Percentiles rank a stretch among this genome's conserved stretches.
Evolutionary conservation across 2,329 filamentous ascomycete genomes (phyloP).

Genomic region (Rhynchosporium secalis): DNA sequence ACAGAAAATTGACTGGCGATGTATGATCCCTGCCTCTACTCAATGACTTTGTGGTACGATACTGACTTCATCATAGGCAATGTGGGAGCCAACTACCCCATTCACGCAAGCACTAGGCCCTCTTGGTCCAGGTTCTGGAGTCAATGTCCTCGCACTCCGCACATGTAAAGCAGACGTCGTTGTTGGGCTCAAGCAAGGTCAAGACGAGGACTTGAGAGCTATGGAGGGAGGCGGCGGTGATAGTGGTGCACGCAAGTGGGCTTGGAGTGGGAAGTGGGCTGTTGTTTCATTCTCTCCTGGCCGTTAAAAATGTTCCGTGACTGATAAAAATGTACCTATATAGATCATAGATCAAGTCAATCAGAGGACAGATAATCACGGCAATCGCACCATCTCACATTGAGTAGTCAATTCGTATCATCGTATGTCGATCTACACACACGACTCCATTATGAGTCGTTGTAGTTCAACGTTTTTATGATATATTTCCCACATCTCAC

Average conservation of each 20-base stretch:
- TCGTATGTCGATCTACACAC: background rate
- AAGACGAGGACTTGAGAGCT: constrained; percentile 76
- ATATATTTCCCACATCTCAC: background rate
- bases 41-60: background rate
- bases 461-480: background rate
- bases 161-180: constrained; percentile 98
- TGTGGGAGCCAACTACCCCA: constrained; percentile 84
- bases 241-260: constrained; percentile 71
- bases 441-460: background rate
- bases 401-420: background rate
- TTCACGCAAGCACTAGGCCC: constrained; percentile 85
- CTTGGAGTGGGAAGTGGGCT: constrained; percentile 95
- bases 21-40: constrained; percentile 51
- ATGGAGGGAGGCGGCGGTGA: constrained; percentile 71
- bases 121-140: constrained; percentile 74
- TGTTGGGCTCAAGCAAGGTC: constrained; percentile 77
- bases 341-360: background rate
- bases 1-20: constrained; percentile 87
- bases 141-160: constrained; percentile 82
- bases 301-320: constrained; percentile 44
- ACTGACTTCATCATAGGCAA: constrained; percentile 50
- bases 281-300: constrained; percentile 84
- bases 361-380: no score
- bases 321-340: constrained; percentile 4
- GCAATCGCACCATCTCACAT: no score